Conservation (phyloP, 1,139 yeast species). For the Kodamaea sp. region DNA sequence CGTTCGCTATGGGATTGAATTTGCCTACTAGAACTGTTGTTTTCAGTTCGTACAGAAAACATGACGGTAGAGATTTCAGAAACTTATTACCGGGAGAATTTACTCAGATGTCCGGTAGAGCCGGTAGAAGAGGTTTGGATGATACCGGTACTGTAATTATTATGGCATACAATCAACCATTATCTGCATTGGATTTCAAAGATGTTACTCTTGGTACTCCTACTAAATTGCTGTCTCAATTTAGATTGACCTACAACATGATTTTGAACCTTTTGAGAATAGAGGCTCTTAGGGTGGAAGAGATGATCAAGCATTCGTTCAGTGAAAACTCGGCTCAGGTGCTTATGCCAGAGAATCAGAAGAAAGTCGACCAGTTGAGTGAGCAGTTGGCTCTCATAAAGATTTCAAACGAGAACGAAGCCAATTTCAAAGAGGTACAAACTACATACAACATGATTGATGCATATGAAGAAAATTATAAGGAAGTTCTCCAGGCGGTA, state of each 20-base stretch:
- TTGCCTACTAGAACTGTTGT: conserved; percentile 97
- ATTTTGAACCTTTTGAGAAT: conserved; percentile 86
- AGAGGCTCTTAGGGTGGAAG: conserved; percentile 93
- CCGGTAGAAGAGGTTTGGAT: conserved; percentile 97
- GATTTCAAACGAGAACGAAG: conserved; percentile 40
- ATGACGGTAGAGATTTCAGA: conserved; percentile 84
- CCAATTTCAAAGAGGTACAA: conserved; percentile 42
- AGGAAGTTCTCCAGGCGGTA: conserved; percentile 49
- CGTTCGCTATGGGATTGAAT: conserved; percentile 97
- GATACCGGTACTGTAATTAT: conserved; percentile 93
- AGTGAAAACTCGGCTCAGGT: conserved; percentile 90
- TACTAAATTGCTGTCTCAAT: conserved; percentile 86
- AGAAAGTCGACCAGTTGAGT: conserved; percentile 56
- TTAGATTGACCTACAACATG: conserved; percentile 94
- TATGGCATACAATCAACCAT: conserved; percentile 78
- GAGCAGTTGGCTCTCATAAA: conserved; percentile 43
- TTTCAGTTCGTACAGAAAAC: conserved; percentile 80
- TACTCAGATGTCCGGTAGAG: conserved; percentile 99
- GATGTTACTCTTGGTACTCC: conserved; percentile 86
- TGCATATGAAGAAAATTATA: conserved; percentile 45
- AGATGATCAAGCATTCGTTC: conserved; percentile 94
- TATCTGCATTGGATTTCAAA: conserved; percentile 62
- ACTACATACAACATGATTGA: conserved; percentile 46
- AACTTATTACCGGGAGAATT: conserved; percentile 91
- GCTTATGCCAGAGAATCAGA: conserved; percentile 82